Evolutionary conservation across 2,329 filamentous ascomycete species (phyloP).

Genomic region (Geosmithia putterillii): DNA sequence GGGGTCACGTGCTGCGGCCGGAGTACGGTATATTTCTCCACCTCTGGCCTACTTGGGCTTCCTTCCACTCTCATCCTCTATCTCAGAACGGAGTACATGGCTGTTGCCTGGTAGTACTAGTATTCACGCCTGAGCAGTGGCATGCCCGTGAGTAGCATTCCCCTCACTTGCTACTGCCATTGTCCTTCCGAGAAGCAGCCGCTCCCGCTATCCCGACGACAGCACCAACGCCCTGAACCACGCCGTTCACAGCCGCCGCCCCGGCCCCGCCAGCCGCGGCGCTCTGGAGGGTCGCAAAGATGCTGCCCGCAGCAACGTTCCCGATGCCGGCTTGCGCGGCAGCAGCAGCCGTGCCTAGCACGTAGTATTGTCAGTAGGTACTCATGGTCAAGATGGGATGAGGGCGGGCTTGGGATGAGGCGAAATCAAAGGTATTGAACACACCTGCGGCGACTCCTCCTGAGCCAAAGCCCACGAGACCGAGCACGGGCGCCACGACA

Average conservation of each 20-base stretch:
- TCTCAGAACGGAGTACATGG: too few species aligned
- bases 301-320: background rate
- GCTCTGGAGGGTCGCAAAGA: background rate
- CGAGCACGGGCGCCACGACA: background rate
- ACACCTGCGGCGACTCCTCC: background rate
- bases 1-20: constrained; percentile 1
- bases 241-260: background rate
- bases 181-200: too few species aligned
- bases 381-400: background rate
- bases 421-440: background rate
- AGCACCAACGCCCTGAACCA: background rate
- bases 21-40: too few species aligned
- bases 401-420: background rate
- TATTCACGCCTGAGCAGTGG: too few species aligned
- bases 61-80: too few species aligned
- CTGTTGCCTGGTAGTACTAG: too few species aligned
- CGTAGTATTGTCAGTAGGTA: background rate
- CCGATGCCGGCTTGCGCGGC: background rate
- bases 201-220: background rate
- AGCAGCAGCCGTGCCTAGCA: background rate
- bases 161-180: too few species aligned
- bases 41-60: too few species aligned
- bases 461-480: background rate
- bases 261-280: background rate
- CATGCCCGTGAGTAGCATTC: too few species aligned